These are phyloP conservation scores for Cercospora nicotianae DNA, from an alignment of 2,329 filamentous ascomycete genomes.

Conservation along the genomic window DNA sequence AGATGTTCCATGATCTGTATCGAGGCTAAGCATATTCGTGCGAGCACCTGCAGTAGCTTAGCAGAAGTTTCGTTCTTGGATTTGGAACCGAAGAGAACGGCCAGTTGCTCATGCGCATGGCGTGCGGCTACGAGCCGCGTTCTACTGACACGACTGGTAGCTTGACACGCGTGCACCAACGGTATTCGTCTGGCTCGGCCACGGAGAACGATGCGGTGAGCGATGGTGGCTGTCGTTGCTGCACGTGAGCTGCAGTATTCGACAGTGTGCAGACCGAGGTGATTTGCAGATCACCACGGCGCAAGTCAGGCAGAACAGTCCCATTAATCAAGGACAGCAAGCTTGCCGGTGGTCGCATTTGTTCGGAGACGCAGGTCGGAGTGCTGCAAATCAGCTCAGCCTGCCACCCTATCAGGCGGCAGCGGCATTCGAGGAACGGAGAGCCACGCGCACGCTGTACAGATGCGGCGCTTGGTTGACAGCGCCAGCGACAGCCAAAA, in stretches of 20 bases:
- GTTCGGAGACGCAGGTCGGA: neutral
- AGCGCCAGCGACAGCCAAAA: neutral
- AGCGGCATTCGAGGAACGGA: neutral
- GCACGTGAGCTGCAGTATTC: neutral
- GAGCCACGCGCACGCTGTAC: neutral
- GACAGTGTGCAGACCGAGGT: neutral
- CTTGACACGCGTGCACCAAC: neutral
- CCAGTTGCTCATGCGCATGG: neutral
- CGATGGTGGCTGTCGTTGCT: neutral
- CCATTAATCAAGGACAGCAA: neutral
- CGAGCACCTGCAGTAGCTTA: slow-evolving; percentile 4
- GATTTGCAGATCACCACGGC: neutral
- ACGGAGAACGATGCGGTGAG: neutral
- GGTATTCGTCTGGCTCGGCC: neutral
- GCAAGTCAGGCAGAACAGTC: neutral
- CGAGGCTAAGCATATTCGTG: neutral
- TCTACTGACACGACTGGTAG: neutral
- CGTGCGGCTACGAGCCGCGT: neutral
- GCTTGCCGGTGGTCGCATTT: neutral
- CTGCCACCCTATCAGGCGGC: neutral
- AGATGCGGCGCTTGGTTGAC: neutral
- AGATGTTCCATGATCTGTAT: neutral
- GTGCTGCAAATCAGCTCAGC: neutral
- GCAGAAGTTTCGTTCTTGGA: neutral
- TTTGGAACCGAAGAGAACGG: neutral